Evolutionary conservation across 2,329 filamentous ascomycete genomes (phyloP).

Genomic region (Claviceps spartinae): DNA sequence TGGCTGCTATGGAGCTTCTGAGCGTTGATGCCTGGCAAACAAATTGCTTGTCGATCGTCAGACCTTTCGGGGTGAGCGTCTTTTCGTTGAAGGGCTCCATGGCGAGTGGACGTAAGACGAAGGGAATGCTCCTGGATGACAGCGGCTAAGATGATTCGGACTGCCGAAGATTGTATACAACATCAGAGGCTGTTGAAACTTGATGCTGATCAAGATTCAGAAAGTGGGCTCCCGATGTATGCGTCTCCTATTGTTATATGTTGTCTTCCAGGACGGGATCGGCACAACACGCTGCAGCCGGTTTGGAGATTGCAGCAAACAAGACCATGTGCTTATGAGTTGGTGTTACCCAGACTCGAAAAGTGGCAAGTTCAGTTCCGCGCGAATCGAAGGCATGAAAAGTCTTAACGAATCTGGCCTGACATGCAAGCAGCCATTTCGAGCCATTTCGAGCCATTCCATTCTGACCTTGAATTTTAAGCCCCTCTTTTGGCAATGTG

Average conservation of each 20-base stretch:
- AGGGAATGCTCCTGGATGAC: not conserved
- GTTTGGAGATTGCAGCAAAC: not conserved
- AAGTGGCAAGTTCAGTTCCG: too few species aligned
- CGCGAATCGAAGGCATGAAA: not conserved
- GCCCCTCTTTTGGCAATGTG: too few species aligned
- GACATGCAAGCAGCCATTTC: too few species aligned
- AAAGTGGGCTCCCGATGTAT: too few species aligned
- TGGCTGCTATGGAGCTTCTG: not conserved
- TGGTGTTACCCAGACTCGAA: too few species aligned
- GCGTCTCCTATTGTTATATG: not conserved
- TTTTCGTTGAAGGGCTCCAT: not conserved
- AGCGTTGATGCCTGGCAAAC: not conserved
- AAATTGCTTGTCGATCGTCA: not conserved
- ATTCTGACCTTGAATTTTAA: too few species aligned
- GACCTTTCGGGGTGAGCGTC: not conserved
- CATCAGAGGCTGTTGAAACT: too few species aligned
- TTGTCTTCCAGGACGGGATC: not conserved
- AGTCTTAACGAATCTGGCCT: not conserved
- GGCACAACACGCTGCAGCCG: too few species aligned
- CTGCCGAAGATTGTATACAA: too few species aligned
- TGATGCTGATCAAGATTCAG: too few species aligned
- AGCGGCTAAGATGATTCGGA: too few species aligned
- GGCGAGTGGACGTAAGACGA: not conserved
- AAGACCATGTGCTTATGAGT: not conserved
- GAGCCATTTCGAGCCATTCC: too few species aligned